Evolutionary conservation across 257 asterid species (phyloP).

Genomic region (Henckelia pumila): DNA sequence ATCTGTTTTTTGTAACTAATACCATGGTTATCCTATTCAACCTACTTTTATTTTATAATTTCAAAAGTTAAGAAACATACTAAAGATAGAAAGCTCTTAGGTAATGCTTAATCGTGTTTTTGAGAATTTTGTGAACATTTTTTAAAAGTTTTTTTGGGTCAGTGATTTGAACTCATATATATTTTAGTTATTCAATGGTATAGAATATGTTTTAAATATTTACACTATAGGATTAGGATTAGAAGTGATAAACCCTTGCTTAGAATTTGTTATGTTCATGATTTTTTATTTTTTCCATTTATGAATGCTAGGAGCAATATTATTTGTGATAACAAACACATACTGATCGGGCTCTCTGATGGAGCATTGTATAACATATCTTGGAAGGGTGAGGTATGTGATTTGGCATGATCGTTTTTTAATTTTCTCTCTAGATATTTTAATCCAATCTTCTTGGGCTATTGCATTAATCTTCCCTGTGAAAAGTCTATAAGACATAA

Average conservation of each 20-base stretch:
- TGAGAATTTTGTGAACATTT: background rate
- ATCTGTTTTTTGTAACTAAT: background rate
- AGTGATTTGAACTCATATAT: background rate
- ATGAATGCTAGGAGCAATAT: conserved; percentile 88
- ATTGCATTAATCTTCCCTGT: too few relatives aligned
- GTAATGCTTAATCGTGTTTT: background rate
- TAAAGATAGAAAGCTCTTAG: background rate
- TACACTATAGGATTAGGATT: background rate
- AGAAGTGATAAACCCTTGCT: background rate
- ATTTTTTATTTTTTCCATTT: conserved; percentile 16
- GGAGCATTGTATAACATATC: conserved; percentile 94
- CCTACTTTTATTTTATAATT: background rate
- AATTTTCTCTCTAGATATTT: conserved; percentile 9
- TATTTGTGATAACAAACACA: conserved; percentile 83
- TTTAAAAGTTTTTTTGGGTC: too few relatives aligned
- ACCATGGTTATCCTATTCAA: background rate
- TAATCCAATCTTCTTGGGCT: conserved; percentile 11
- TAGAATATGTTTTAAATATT: background rate
- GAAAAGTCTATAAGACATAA: too few relatives aligned
- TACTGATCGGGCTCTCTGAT: conserved; percentile 92
- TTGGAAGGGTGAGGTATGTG: conserved; percentile 99
- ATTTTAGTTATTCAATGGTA: background rate
- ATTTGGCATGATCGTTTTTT: conserved; percentile 25
- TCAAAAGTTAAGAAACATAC: too few relatives aligned
- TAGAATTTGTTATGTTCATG: background rate